Evolutionary conservation across 2,329 filamentous ascomycete genomes (phyloP).

Genomic region (Cercospora sojina): DNA sequence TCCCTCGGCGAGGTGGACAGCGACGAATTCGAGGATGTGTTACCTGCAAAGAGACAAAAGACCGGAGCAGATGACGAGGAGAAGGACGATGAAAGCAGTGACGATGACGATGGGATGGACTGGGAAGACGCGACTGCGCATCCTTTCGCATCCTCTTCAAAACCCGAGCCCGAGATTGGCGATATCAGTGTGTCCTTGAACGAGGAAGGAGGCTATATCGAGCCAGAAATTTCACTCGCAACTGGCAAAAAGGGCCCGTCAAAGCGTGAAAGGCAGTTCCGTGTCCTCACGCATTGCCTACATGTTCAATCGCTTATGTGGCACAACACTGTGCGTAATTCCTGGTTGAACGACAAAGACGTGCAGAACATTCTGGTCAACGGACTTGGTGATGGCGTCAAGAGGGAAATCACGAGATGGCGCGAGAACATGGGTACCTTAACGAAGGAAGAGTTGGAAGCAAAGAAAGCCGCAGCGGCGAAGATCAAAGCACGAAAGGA

Average conservation of each 20-base stretch:
- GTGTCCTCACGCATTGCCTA: slow-evolving; percentile 77
- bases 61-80: slow-evolving; percentile 37
- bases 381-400: slow-evolving; percentile 67
- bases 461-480: slow-evolving; percentile 37
- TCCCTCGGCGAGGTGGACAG: slow-evolving; percentile 47
- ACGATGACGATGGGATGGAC: slow-evolving; percentile 57
- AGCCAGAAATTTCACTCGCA: slow-evolving; percentile 43
- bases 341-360: slow-evolving; percentile 75
- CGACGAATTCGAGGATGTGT: slow-evolving; percentile 53
- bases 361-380: slow-evolving; percentile 73
- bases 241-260: slow-evolving; percentile 74
- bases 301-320: slow-evolving; percentile 86
- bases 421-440: slow-evolving; percentile 64
- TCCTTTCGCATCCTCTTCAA: slow-evolving; percentile 34
- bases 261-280: slow-evolving; percentile 77
- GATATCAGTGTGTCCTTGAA: slow-evolving; percentile 39
- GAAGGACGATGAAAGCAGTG: slow-evolving; percentile 52
- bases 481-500: slow-evolving; percentile 44
- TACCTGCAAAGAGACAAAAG: slow-evolving; percentile 46
- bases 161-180: slow-evolving; percentile 33
- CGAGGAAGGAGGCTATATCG: slow-evolving; percentile 43
- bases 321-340: slow-evolving; percentile 83
- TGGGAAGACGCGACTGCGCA: slow-evolving; percentile 54
- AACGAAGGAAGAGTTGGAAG: slow-evolving; percentile 40
- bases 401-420: slow-evolving; percentile 73